Conservation (phyloP, 2,329 filamentous ascomycete species). For the Botrytis cinerea region DNA sequence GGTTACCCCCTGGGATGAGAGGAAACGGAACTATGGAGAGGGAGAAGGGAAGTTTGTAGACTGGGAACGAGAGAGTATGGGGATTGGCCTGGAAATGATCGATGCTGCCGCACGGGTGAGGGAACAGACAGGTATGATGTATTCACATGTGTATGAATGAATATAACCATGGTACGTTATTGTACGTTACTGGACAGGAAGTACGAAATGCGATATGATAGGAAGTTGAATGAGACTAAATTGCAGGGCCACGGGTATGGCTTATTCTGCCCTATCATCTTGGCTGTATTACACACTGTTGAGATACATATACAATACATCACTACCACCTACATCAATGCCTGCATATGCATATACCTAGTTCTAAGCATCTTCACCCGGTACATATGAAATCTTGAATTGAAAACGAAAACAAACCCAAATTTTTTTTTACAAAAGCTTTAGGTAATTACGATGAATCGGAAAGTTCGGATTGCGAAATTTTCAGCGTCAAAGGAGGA, state of each 20-base stretch:
- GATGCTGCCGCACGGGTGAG: too few relatives aligned
- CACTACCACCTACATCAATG: not conserved
- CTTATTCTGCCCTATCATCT: not conserved
- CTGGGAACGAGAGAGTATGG: too few relatives aligned
- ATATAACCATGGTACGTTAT: too few relatives aligned
- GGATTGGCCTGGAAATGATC: not conserved
- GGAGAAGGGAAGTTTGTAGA: conserved; percentile 20
- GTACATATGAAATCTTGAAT: not conserved
- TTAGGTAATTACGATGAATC: not conserved
- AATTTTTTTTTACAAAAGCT: not conserved
- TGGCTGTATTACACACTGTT: not conserved
- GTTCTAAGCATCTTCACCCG: too few relatives aligned
- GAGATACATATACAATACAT: conserved; percentile 2
- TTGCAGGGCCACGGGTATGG: not conserved
- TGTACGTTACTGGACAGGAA: not conserved
- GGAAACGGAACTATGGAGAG: conserved; percentile 35
- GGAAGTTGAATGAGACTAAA: not conserved
- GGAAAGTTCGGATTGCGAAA: not conserved
- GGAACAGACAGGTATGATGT: too few relatives aligned
- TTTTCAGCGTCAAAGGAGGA: not conserved
- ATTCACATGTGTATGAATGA: not conserved
- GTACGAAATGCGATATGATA: not conserved
- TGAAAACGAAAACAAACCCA: not conserved
- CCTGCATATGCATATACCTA: not conserved
- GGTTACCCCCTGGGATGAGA: conserved; percentile 55